Evolutionary conservation across 2,329 filamentous ascomycete species (phyloP), one percentile per base, ranked within the genome.

Genomic region (Cladorrhinum sp.): DNA sequence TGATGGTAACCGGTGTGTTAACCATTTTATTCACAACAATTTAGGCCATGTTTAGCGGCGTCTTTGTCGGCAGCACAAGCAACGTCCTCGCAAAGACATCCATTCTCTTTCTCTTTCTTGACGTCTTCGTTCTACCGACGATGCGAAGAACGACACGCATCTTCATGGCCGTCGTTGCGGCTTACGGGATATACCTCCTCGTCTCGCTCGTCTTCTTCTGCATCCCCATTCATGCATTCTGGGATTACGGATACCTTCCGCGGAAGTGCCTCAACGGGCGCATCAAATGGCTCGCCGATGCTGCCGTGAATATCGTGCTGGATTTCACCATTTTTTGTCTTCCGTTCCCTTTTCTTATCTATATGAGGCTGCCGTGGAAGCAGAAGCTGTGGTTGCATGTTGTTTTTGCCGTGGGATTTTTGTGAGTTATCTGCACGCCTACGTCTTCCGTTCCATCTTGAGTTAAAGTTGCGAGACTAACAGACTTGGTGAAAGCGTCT

Each of bases 371-470:
- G 23, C 58, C 59, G 10, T 30, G 39, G 50, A 42, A 58, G 24
- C 60, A 65, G 28, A 65, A 61, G 51, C 21, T 58, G 2, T 65
- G 64, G 64, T 26, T 65, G 3, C 59, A 50, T 30, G 30, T 58
- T 26, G 53, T 62, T n/a, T 62, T 64, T 57, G 50, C 46, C 1
- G 23, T 65, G 16, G 64, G 64, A 1, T 60, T 64, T 33, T 42
- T 60, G 64, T 65, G n/a, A 30, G 60, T 28, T 10, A 9, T 16
- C 4, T 53, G 10, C 39, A 36, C 28, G 9, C 7, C 46, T 21
- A n/a, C 9, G 6, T 30, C 12, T 24, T 51, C 16, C 30, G n/a
- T n/a, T n/a, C n/a, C n/a, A n/a, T n/a, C n/a, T n/a, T n/a, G n/a
- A n/a, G n/a, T n/a, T n/a, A n/a, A n/a, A n/a, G n/a, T n/a, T n/a